A percentile compares a stretch with the other conserved stretches of the same genome.
phyloP scores from a whole-genome alignment of 345 rosid genomes.

The Murraya koenigii region DNA sequence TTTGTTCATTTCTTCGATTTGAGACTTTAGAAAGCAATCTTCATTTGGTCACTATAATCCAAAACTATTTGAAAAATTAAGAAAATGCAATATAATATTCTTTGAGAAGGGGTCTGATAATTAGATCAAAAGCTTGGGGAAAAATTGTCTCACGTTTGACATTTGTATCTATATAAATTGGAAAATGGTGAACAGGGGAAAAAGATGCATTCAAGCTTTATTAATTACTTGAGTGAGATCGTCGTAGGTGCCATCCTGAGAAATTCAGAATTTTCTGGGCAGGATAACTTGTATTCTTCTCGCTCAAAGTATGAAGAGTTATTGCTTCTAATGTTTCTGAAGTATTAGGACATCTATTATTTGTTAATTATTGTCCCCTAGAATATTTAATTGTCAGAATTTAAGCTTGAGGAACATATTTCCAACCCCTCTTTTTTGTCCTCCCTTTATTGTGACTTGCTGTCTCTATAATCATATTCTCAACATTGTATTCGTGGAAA shows the following conservation, averaged over 20 bases:
- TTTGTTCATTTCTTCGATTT: slow-evolving; percentile 13
- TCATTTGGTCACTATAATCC: slow-evolving; percentile 44
- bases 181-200: no score
- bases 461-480: slow-evolving; percentile 55
- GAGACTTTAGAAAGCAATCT: slow-evolving; percentile 35
- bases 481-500: slow-evolving; percentile 46
- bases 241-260: slow-evolving; percentile 72
- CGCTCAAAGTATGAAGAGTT: slow-evolving; percentile 35
- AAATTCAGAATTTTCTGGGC: slow-evolving; percentile 77
- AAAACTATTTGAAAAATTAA: slow-evolving; percentile 29
- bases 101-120: no score
- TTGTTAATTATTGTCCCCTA: no score
- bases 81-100: neutral
- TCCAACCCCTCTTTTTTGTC: neutral
- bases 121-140: no score
- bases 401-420: neutral
- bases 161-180: no score
- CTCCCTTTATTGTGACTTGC: slow-evolving; percentile 14
- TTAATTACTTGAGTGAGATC: slow-evolving; percentile 55
- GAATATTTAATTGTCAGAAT: neutral
- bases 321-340: neutral
- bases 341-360: neutral
- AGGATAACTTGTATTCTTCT: slow-evolving; percentile 65
- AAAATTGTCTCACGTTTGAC: no score
- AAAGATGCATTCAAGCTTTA: no score